Conservation (phyloP, 2,329 filamentous ascomycete genomes). For the Penicillium sclerotigenum region DNA sequence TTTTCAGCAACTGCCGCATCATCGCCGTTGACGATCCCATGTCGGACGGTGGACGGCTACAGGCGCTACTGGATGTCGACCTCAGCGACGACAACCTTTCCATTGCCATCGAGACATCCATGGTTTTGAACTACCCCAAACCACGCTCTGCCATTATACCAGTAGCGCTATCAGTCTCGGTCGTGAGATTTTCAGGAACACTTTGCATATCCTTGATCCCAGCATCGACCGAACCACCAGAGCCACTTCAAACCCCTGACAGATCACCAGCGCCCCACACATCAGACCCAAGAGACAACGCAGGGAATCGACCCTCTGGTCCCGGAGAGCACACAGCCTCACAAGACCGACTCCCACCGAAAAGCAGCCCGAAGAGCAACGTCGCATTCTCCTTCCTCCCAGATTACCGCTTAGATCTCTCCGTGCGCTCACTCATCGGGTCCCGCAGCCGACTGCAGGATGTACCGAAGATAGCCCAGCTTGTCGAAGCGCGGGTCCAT, state of each 20-base stretch:
- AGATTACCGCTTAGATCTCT: conserved; percentile 64
- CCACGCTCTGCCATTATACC: conserved; percentile 83
- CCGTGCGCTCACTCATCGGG: conserved; percentile 62
- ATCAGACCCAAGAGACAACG: conserved; percentile 9
- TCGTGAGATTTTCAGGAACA: conserved; percentile 92
- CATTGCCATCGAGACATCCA: conserved; percentile 86
- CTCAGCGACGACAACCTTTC: conserved; percentile 89
- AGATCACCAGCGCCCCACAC: conserved; percentile 30
- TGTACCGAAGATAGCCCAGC: conserved; percentile 64
- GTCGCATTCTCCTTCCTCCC: conserved; percentile 83
- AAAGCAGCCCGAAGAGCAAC: conserved; percentile 69
- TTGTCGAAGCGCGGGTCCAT: conserved; percentile 62
- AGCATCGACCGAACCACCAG: conserved; percentile 44
- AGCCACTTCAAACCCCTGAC: conserved; percentile 36
- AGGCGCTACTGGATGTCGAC: conserved; percentile 96
- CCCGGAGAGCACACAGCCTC: conserved; percentile 10
- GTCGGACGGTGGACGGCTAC: conserved; percentile 70
- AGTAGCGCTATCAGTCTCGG: conserved; percentile 84
- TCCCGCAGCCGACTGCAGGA: conserved; percentile 62
- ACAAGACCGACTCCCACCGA: conserved; percentile 22
- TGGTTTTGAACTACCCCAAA: conserved; percentile 92
- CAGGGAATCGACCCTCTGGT: not conserved
- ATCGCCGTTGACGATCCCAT: conserved; percentile 68
- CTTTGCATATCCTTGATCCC: conserved; percentile 91
- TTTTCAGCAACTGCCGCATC: conserved; percentile 96